Evolutionary conservation across 352 stramenopile species (phyloP).

Genomic region (Phytophthora pseudosyringae): DNA sequence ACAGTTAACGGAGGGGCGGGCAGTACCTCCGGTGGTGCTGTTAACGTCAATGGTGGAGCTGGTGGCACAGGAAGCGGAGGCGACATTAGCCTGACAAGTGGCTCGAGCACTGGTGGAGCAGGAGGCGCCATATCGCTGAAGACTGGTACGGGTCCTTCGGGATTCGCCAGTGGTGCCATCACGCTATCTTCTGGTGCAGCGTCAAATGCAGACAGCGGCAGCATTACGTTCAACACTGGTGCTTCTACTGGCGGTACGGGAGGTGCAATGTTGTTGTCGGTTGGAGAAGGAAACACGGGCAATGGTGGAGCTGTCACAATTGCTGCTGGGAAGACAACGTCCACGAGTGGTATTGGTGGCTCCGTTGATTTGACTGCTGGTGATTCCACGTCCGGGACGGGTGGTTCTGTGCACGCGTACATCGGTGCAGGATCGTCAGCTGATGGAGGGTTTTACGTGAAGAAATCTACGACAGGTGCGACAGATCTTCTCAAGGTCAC

Average conservation of each 20-base stretch:
- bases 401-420: constrained; percentile 52
- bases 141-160: constrained; percentile 31
- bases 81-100: constrained; percentile 42
- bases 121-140: constrained; percentile 38
- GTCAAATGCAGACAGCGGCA: constrained; percentile 43
- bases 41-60: constrained; percentile 35
- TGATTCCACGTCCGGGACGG: constrained; percentile 39
- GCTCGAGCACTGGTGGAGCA: constrained; percentile 31
- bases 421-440: constrained; percentile 31
- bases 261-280: constrained; percentile 45
- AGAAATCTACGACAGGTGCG: constrained; percentile 34
- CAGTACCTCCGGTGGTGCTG: constrained; percentile 35
- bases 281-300: constrained; percentile 41
- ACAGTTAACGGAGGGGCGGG: constrained; percentile 41
- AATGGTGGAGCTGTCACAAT: constrained; percentile 49
- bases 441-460: constrained; percentile 49
- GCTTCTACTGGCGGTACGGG: constrained; percentile 37
- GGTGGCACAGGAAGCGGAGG: constrained; percentile 42
- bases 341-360: constrained; percentile 38
- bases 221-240: constrained; percentile 40
- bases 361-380: constrained; percentile 51
- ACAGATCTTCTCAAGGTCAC: constrained; percentile 51
- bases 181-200: constrained; percentile 42
- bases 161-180: constrained; percentile 45
- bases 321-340: constrained; percentile 49